Evolutionary conservation across 208 protist genomes (phyloP).

Genomic region (Crithidia expoeki): DNA sequence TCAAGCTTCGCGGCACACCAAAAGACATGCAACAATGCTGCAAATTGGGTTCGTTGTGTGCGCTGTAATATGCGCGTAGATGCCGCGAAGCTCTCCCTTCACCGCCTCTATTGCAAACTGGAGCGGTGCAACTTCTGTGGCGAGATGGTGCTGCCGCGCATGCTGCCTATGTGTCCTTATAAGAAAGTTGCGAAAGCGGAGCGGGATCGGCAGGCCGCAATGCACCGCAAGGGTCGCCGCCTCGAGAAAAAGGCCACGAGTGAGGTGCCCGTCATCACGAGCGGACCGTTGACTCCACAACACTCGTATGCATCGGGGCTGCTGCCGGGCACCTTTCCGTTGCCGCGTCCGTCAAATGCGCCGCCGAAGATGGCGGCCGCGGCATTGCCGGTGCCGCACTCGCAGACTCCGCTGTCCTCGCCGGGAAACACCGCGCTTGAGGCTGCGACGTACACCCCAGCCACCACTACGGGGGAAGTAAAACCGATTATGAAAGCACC

Average conservation of each 20-base stretch:
- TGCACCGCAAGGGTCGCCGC: conserved; percentile 28
- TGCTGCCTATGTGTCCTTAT: conserved; percentile 71
- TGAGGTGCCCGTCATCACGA: neutral
- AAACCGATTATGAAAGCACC: conserved; percentile 10
- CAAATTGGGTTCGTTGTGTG: conserved; percentile 68
- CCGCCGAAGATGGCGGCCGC: neutral
- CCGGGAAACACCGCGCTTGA: neutral
- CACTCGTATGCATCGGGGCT: too few species aligned
- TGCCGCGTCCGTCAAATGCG: neutral
- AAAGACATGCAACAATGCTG: conserved; percentile 47
- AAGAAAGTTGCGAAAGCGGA: conserved; percentile 57
- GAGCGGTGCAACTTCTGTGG: conserved; percentile 72
- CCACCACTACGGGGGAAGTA: neutral
- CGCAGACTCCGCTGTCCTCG: neutral
- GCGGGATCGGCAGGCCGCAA: conserved; percentile 34
- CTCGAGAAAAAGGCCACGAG: conserved; percentile 12
- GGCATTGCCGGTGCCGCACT: neutral
- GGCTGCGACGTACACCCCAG: neutral
- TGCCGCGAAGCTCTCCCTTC: conserved; percentile 46
- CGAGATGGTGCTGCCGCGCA: conserved; percentile 74
- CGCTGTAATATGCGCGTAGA: conserved; percentile 78
- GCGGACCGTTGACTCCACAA: neutral
- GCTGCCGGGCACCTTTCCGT: neutral
- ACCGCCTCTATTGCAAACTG: conserved; percentile 64
- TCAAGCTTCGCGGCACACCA: conserved; percentile 47